Evolutionary conservation across 257 asterid genomes (phyloP).

Genomic region (Catharanthus roseus): DNA sequence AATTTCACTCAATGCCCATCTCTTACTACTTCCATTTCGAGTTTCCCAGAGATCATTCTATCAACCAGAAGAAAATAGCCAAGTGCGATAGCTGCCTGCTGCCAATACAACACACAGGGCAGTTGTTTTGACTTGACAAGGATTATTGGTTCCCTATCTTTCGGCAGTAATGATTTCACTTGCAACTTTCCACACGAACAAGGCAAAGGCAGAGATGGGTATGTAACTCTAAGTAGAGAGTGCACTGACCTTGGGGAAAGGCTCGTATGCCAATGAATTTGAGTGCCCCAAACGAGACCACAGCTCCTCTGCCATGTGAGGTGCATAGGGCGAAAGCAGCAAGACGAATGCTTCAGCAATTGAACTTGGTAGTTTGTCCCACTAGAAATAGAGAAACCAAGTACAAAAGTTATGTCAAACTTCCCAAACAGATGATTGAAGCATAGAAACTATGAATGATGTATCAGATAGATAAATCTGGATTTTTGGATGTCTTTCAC

Average conservation of each 20-base stretch:
- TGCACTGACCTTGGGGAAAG: conserved; percentile 66
- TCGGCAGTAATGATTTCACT: not conserved
- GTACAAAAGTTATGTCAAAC: not conserved
- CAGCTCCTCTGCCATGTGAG: conserved; percentile 96
- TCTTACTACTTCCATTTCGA: not conserved
- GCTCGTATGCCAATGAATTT: conserved; percentile 63
- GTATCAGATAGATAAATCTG: not conserved
- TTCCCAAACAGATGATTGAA: not conserved
- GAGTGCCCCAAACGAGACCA: conserved; percentile 87
- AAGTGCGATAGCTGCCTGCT: not conserved
- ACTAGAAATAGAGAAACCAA: conserved; percentile 39
- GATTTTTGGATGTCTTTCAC: not conserved
- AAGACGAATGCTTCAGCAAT: conserved; percentile 62
- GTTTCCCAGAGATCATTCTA: not conserved
- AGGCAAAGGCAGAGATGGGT: not conserved
- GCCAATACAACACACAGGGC: not conserved
- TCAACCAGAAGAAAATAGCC: not conserved
- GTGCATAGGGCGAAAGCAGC: conserved; percentile 93
- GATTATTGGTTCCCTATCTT: not conserved
- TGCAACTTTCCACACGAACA: not conserved
- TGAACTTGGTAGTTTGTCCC: conserved; percentile 85
- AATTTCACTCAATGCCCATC: conserved; percentile 1
- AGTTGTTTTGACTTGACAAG: not conserved
- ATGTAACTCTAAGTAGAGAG: not conserved
- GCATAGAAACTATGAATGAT: not conserved